Evolutionary conservation across 129 eudicot genomes (phyloP).

Genomic region (Rutidosis leptorrhynchoides): DNA sequence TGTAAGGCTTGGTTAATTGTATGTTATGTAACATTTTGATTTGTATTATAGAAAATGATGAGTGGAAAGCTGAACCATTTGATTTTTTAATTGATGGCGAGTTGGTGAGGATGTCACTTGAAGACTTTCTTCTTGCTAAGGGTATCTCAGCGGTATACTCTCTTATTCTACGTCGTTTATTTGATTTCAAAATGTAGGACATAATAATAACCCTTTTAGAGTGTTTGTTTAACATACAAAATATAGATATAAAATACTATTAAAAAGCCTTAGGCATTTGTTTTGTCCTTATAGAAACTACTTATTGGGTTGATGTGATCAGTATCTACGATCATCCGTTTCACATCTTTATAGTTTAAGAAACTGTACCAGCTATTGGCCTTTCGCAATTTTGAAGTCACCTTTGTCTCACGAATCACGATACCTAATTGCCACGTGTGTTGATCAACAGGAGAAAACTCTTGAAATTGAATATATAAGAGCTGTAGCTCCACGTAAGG

Average conservation of each 20-base stretch:
- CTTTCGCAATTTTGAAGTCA: not conserved
- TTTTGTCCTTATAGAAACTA: not conserved
- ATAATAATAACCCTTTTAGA: not conserved
- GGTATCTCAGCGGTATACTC: constrained; percentile 75
- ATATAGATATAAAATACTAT: not conserved
- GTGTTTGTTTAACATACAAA: not conserved
- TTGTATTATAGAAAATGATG: constrained; percentile 46
- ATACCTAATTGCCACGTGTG: constrained; percentile 20
- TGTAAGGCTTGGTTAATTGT: not conserved
- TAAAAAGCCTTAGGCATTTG: not conserved
- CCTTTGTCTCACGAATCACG: not conserved
- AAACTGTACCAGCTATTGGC: not conserved
- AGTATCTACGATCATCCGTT: not conserved
- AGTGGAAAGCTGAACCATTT: constrained; percentile 73
- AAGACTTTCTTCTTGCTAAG: constrained; percentile 75
- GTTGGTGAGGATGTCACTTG: constrained; percentile 86
- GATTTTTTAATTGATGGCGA: constrained; percentile 78
- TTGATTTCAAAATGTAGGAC: not conserved
- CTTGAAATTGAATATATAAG: constrained; percentile 84
- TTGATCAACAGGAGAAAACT: constrained; percentile 59
- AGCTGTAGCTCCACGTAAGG: constrained; percentile 84
- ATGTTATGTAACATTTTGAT: not conserved
- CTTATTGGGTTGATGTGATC: not conserved
- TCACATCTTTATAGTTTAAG: not conserved
- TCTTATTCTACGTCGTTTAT: not conserved